Evolutionary conservation across 495 filamentous ascomycete species (phyloP).

Genomic region (Penicillium canariense): DNA sequence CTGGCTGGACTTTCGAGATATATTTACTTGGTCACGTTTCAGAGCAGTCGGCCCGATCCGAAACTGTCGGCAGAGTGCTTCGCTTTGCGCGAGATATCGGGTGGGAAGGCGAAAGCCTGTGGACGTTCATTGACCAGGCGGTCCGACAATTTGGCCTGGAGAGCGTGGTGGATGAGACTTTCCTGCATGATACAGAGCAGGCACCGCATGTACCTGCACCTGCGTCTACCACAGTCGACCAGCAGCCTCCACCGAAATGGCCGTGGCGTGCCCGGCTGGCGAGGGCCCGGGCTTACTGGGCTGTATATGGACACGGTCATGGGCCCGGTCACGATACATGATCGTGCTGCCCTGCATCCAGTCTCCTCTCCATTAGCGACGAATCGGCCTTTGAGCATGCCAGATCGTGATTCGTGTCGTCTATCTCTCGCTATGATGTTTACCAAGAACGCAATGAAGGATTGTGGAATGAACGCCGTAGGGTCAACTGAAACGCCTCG

Average conservation of each 20-base stretch:
- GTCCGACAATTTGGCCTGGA: constrained; percentile 24
- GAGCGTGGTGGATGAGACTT: constrained; percentile 3
- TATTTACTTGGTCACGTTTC: constrained; percentile 45
- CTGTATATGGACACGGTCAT: neutral
- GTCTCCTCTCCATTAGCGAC: neutral
- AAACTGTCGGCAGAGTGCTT: constrained; percentile 25
- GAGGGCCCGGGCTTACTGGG: constrained; percentile 30
- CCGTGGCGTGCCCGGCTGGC: constrained; percentile 31
- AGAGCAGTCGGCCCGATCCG: constrained; percentile 8
- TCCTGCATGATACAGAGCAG: neutral
- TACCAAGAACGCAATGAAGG: constrained; percentile 5
- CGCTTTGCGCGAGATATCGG: constrained; percentile 39
- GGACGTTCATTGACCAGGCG: constrained; percentile 41
- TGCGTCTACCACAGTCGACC: neutral
- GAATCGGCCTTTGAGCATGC: neutral
- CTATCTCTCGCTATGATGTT: constrained; percentile 8
- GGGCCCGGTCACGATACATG: neutral
- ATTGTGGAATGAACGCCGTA: constrained; percentile 22
- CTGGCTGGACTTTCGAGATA: constrained; percentile 67
- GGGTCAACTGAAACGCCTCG: constrained; percentile 25
- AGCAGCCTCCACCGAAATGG: neutral
- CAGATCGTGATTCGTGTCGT: neutral
- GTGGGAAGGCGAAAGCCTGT: constrained; percentile 48
- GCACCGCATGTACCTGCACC: too few relatives aligned
- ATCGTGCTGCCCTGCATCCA: neutral